phyloP scores from a whole-genome alignment of 2,329 filamentous ascomycete species.

The Corniculantispora saksenae region DNA sequence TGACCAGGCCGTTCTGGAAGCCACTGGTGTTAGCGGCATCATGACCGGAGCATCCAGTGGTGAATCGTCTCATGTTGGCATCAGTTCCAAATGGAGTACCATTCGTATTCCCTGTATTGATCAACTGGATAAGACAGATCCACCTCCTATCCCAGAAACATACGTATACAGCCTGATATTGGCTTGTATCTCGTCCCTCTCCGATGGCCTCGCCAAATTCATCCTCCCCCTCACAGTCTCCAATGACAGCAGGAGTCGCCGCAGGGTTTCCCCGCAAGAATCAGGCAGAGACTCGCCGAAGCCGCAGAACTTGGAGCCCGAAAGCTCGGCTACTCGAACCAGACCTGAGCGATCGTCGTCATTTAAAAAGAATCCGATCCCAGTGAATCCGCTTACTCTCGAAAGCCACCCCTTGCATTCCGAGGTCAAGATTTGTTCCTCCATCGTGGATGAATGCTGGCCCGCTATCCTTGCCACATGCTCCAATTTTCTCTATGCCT shows the following conservation, averaged over 20 bases:
- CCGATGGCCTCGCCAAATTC: slow-evolving; percentile 90
- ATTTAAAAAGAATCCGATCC: slow-evolving; percentile 73
- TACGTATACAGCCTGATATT: slow-evolving; percentile 90
- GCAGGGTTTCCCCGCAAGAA: slow-evolving; percentile 48
- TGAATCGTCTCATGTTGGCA: slow-evolving; percentile 70
- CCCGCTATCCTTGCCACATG: slow-evolving; percentile 92
- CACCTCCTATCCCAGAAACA: slow-evolving; percentile 82
- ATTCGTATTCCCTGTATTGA: slow-evolving; percentile 88
- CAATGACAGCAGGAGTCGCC: slow-evolving; percentile 60
- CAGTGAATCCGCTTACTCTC: slow-evolving; percentile 79
- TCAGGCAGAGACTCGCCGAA: slow-evolving; percentile 45
- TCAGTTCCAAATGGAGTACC: slow-evolving; percentile 89
- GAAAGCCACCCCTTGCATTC: slow-evolving; percentile 69
- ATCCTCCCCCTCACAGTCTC: slow-evolving; percentile 88
- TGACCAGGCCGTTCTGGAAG: slow-evolving; percentile 87
- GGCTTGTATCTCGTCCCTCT: slow-evolving; percentile 85
- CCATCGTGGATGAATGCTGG: slow-evolving; percentile 90
- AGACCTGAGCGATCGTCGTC: slow-evolving; percentile 63
- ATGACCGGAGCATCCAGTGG: slow-evolving; percentile 72
- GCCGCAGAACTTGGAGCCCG: slow-evolving; percentile 37
- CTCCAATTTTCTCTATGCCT: slow-evolving; percentile 91
- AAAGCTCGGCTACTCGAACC: slow-evolving; percentile 33
- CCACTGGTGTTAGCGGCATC: slow-evolving; percentile 82
- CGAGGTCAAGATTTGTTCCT: slow-evolving; percentile 75
- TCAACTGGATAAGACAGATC: slow-evolving; percentile 87